A percentile compares a stretch with the other conserved stretches of the same genome.
These are phyloP conservation scores for Triangularia verruculosa DNA, from an alignment of 2,329 filamentous ascomycete species.

Conservation along the genomic window DNA sequence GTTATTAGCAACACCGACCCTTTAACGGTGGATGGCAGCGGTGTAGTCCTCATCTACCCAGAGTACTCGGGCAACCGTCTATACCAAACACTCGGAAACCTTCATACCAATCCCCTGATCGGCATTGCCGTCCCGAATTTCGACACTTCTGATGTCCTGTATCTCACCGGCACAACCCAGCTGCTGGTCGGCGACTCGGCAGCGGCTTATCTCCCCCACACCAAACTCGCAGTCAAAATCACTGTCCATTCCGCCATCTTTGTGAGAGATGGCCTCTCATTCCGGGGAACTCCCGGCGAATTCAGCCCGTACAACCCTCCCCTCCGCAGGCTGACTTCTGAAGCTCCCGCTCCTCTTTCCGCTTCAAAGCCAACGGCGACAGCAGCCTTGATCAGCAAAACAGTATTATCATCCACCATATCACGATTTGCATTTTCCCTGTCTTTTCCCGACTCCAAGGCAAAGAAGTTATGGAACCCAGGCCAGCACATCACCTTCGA, in stretches of 20 bases:
- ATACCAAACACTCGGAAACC: constrained; percentile 80
- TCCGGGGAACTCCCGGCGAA: constrained; percentile 58
- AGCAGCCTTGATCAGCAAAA: constrained; percentile 58
- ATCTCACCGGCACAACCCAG: constrained; percentile 66
- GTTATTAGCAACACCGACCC: constrained; percentile 51
- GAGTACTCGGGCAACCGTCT: constrained; percentile 83
- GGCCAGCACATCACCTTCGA: constrained; percentile 79
- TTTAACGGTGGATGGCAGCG: constrained; percentile 28
- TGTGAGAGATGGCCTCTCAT: constrained; percentile 63
- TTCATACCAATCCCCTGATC: constrained; percentile 62
- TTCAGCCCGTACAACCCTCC: constrained; percentile 77
- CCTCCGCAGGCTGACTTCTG: constrained; percentile 56
- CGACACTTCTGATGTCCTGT: constrained; percentile 67
- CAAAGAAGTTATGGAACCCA: constrained; percentile 50
- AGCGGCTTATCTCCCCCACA: constrained; percentile 59
- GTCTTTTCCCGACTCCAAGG: constrained; percentile 10
- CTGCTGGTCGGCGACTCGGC: constrained; percentile 66
- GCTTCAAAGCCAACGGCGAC: constrained; percentile 26
- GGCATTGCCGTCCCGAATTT: constrained; percentile 75
- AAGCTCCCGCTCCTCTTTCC: constrained; percentile 25
- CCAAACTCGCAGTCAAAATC: constrained; percentile 70
- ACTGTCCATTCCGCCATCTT: constrained; percentile 59
- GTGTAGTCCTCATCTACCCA: constrained; percentile 64
- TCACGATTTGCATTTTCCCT: constrained; percentile 58
- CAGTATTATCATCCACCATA: constrained; percentile 62